Evolutionary conservation across 73 alveolate genomes (phyloP).

Genomic region (Tetrahymena elliotti): DNA sequence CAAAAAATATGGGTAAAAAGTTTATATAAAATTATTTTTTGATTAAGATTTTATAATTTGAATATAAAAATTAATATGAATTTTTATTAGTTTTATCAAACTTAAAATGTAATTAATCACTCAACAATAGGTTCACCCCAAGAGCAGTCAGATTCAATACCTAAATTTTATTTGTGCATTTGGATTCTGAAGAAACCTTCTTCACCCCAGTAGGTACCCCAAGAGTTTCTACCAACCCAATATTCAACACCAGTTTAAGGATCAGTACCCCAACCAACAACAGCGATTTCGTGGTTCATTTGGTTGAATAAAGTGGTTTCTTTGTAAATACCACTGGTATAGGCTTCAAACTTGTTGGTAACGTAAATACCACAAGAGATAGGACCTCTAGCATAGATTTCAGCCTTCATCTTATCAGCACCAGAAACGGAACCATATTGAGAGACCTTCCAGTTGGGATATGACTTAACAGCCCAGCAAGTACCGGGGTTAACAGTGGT

Average conservation of each 20-base stretch:
- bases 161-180: conserved; percentile 61
- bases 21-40: no score
- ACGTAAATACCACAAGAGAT: conserved; percentile 67
- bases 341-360: conserved; percentile 49
- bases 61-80: no score
- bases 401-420: conserved; percentile 62
- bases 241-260: conserved; percentile 61
- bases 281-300: conserved; percentile 55
- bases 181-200: conserved; percentile 74
- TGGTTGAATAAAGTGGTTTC: conserved; percentile 18
- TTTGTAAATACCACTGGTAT: conserved; percentile 71
- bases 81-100: neutral
- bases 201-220: conserved; percentile 96
- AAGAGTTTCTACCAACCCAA: conserved; percentile 84
- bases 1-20: no score
- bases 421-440: conserved; percentile 54
- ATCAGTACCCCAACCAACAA: conserved; percentile 85
- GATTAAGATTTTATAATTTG: neutral
- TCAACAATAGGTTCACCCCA: conserved; percentile 1
- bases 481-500: conserved; percentile 39
- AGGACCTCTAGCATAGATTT: conserved; percentile 65
- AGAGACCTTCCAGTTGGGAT: conserved; percentile 42
- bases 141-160: conserved; percentile 52
- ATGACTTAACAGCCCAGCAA: conserved; percentile 53
- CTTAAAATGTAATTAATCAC: neutral